Evolutionary conservation across 1,284 basidiomycete genomes (phyloP).

Genomic region (Papiliotrema flavescens): DNA sequence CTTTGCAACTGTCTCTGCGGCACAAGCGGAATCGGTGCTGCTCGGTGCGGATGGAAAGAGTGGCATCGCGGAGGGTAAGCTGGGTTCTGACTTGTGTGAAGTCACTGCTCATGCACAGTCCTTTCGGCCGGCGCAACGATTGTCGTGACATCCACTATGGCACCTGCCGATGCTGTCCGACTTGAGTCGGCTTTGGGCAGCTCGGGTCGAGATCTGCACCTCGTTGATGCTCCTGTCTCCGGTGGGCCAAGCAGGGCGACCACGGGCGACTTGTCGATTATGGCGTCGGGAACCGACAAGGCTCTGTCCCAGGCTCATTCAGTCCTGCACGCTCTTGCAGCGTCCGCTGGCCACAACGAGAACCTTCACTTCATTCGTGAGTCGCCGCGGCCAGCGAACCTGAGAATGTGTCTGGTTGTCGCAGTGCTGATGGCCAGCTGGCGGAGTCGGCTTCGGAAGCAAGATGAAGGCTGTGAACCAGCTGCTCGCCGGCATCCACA

Average conservation of each 20-base stretch:
- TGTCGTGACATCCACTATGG: conserved; percentile 44
- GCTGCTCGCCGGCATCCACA: conserved; percentile 41
- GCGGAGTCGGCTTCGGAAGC: conserved; percentile 28
- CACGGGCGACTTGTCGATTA: conserved; percentile 38
- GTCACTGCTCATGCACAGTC: conserved; percentile 6
- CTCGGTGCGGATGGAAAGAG: conserved; percentile 17
- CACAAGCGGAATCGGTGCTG: conserved; percentile 24
- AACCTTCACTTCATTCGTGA: conserved; percentile 41
- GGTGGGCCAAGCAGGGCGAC: conserved; percentile 38
- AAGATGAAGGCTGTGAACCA: conserved; percentile 42
- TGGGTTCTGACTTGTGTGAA: not conserved
- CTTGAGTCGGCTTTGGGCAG: conserved; percentile 19
- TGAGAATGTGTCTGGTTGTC: too few relatives aligned
- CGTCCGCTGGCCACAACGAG: conserved; percentile 7
- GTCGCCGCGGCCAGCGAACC: not conserved
- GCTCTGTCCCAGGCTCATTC: conserved; percentile 21
- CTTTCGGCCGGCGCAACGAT: conserved; percentile 30
- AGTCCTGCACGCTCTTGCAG: conserved; percentile 31
- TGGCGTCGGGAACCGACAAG: conserved; percentile 31
- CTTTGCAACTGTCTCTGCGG: conserved; percentile 21
- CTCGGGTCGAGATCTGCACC: conserved; percentile 16
- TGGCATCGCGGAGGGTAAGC: conserved; percentile 20
- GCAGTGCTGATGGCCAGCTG: conserved; percentile 13
- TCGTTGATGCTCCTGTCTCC: conserved; percentile 45
- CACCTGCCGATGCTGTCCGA: conserved; percentile 28